Conservation (phyloP, 177 flowering plant genomes). For the Vitis hybrid region DNA sequence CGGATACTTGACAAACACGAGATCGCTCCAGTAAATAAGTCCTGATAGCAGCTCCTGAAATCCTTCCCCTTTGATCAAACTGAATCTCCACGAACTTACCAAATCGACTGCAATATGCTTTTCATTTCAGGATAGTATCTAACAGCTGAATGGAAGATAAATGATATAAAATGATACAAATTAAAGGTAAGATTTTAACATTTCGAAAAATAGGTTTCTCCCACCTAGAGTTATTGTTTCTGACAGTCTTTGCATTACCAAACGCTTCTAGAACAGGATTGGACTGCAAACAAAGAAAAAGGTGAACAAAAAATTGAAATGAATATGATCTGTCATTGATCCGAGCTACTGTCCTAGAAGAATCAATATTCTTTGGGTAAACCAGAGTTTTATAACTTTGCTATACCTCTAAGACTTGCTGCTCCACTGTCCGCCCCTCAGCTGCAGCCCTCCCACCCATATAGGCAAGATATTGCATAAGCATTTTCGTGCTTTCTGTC, state of each 20-base stretch:
- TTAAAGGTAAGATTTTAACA: not conserved
- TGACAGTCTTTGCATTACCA: constrained; percentile 98
- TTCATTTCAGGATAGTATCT: constrained; percentile 7
- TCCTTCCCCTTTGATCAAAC: constrained; percentile 76
- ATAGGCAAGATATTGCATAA: constrained; percentile 92
- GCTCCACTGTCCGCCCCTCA: constrained; percentile 89
- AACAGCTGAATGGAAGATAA: constrained; percentile 10
- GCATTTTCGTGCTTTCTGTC: constrained; percentile 97
- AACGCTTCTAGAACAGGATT: constrained; percentile 99
- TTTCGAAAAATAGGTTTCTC: constrained; percentile 3
- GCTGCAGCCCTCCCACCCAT: constrained; percentile 85
- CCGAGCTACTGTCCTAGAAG: not conserved
- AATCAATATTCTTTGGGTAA: not conserved
- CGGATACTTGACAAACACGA: constrained; percentile 98
- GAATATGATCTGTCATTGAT: not conserved
- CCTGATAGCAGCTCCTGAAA: constrained; percentile 97
- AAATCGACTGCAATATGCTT: constrained; percentile 69
- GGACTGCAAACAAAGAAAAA: constrained; percentile 55
- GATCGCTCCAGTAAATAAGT: constrained; percentile 94
- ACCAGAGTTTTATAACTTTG: constrained; percentile 3
- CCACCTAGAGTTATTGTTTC: constrained; percentile 97
- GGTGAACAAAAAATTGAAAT: not conserved
- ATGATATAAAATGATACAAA: not conserved
- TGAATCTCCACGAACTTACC: constrained; percentile 99
- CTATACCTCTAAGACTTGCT: constrained; percentile 87